phyloP scores from a whole-genome alignment of 805 yeast genomes.

The Wickerhamomyces canadensis region DNA sequence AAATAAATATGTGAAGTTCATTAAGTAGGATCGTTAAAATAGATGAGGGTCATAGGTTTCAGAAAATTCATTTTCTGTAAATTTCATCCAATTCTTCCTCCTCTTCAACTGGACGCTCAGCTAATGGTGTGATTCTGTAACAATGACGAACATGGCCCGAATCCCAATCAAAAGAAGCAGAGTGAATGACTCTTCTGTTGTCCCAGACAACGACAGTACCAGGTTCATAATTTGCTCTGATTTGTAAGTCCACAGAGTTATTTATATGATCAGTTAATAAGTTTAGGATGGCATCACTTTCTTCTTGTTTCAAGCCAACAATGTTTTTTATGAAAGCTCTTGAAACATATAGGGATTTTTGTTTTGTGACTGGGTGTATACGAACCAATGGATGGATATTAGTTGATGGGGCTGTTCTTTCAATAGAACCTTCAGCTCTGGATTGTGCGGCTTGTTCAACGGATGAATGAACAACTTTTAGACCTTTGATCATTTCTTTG shows the following conservation, averaged over 20 bases:
- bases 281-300: conserved; percentile 54
- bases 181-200: conserved; percentile 64
- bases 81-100: conserved; percentile 32
- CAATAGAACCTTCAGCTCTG: conserved; percentile 50
- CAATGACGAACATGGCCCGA: conserved; percentile 65
- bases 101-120: conserved; percentile 59
- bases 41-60: background rate
- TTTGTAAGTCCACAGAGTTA: conserved; percentile 54
- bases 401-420: conserved; percentile 58
- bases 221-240: conserved; percentile 68
- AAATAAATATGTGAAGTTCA: background rate
- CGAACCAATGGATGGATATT: conserved; percentile 63
- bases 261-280: conserved; percentile 51
- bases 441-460: conserved; percentile 64
- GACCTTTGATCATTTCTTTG: conserved; percentile 50
- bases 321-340: conserved; percentile 60
- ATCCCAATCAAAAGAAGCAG: conserved; percentile 70
- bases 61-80: conserved; percentile 7
- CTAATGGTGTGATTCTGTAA: conserved; percentile 66
- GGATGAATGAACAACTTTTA: conserved; percentile 67
- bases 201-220: conserved; percentile 75
- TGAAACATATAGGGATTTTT: conserved; percentile 53
- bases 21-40: background rate
- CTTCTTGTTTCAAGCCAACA: conserved; percentile 68
- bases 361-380: conserved; percentile 65